Evolutionary conservation across 176 grass and related monocot genomes (phyloP).

Genomic region (Secale cereale): DNA sequence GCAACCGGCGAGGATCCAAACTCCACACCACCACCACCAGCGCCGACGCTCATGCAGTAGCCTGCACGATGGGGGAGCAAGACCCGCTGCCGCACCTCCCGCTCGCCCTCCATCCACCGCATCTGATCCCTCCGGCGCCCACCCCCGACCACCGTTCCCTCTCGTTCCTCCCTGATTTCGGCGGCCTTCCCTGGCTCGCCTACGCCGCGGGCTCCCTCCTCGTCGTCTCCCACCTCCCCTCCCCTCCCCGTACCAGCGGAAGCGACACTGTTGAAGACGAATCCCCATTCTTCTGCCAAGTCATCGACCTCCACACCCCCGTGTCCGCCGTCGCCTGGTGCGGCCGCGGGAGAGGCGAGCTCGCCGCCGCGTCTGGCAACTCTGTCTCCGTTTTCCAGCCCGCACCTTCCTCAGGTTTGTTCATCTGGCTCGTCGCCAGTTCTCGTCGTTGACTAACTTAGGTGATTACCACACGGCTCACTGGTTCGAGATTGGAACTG

Average conservation of each 20-base stretch:
- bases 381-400: constrained; percentile 59
- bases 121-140: constrained; percentile 75
- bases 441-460: constrained; percentile 19
- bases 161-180: constrained; percentile 76
- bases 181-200: constrained; percentile 71
- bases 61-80: constrained; percentile 25
- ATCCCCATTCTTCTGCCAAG: constrained; percentile 72
- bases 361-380: constrained; percentile 49
- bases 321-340: constrained; percentile 79
- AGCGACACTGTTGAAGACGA: background rate
- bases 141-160: constrained; percentile 52
- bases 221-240: constrained; percentile 66
- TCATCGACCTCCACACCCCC: constrained; percentile 53
- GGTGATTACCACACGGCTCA: constrained; percentile 26
- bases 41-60: constrained; percentile 15
- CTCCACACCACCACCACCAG: background rate
- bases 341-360: constrained; percentile 43
- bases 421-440: background rate
- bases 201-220: constrained; percentile 72
- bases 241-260: constrained; percentile 21
- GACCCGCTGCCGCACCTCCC: constrained; percentile 42
- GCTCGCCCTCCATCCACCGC: constrained; percentile 48
- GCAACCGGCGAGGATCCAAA: constrained; percentile 28
- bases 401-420: constrained; percentile 45
- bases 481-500: constrained; percentile 5